These are phyloP conservation scores for Barbarea vulgaris DNA, from an alignment of 345 rosid genomes.

Conservation along the genomic window DNA sequence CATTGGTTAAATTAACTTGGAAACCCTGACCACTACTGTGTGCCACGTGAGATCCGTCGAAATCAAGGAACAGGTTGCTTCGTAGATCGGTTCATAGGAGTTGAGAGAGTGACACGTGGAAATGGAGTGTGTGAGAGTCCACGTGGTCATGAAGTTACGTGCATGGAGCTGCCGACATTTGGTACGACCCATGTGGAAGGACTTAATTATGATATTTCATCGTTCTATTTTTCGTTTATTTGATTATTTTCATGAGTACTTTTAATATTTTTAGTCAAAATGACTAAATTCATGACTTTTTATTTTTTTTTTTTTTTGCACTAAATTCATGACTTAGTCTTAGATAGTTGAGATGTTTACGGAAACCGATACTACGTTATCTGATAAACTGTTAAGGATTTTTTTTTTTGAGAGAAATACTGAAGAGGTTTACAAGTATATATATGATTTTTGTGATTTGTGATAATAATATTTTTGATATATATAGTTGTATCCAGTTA, in stretches of 20 bases:
- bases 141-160: slow-evolving; percentile 45
- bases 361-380: neutral
- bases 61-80: slow-evolving; percentile 34
- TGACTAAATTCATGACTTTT: neutral
- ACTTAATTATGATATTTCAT: slow-evolving; percentile 23
- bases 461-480: neutral
- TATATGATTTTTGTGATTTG: neutral
- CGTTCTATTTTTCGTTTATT: neutral
- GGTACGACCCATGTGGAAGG: slow-evolving; percentile 32
- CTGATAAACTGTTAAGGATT: neutral
- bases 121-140: slow-evolving; percentile 21
- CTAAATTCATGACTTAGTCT: neutral
- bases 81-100: slow-evolving; percentile 4
- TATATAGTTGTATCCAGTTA: neutral
- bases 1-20: slow-evolving; percentile 15
- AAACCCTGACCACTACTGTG: slow-evolving; percentile 28
- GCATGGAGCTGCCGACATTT: slow-evolving; percentile 47
- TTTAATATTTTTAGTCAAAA: neutral
- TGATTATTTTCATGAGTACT: neutral
- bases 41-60: slow-evolving; percentile 29
- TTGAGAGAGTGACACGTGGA: neutral
- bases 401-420: too few species aligned
- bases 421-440: neutral
- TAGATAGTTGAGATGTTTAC: neutral
- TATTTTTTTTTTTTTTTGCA: neutral